Evolutionary conservation across 2,329 filamentous ascomycete species (phyloP), one percentile per base, ranked within the genome.

Genomic region (Aureobasidium sp.): DNA sequence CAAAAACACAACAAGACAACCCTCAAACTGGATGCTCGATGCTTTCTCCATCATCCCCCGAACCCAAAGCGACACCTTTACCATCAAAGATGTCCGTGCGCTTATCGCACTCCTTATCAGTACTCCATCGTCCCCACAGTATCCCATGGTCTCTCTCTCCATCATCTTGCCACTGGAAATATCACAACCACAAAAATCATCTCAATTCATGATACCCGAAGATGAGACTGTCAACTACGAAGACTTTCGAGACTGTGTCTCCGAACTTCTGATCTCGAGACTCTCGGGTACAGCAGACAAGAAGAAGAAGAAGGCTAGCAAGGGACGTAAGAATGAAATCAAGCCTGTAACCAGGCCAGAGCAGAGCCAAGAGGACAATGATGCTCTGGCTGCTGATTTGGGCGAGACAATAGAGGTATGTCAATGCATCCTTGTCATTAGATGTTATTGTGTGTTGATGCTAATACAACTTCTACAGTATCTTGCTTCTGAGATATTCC

Each of bases 391-490:
- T 5, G 86, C 88, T 66, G 89, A 92, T 60, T 75, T 94, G 27
- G 83, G 84, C 30, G 91, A 95, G 1, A 95, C 95, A 73, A 85
- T 89, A 59, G 86, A 92, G 67, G 82, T 84, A 76, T 42, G 68
- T 61, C 13, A 9, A 21, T n/a, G 27, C 3, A 13, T 13, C 29
- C 25, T 11, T 44, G 27, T 21, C 21, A 9, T 47, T 47, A 11
- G 1, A 14, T 34, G 10, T 3, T 34, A 10, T 41, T 9, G 9
- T 37, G 3, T 25, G 13, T 14, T 10, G 13, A 41, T 55, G 14
- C 42, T 53, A n/a, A n/a, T n/a, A n/a, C n/a, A n/a, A n/a, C n/a
- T n/a, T n/a, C n/a, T n/a, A n/a, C n/a, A n/a, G 77, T 94, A 92
- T 73, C 81, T 94, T 34, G 85, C 89, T 29, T 74, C 77, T 51